Conservation (phyloP, 2,329 filamentous ascomycete species). For the Stagonosporopsis cucurbitacearum region DNA sequence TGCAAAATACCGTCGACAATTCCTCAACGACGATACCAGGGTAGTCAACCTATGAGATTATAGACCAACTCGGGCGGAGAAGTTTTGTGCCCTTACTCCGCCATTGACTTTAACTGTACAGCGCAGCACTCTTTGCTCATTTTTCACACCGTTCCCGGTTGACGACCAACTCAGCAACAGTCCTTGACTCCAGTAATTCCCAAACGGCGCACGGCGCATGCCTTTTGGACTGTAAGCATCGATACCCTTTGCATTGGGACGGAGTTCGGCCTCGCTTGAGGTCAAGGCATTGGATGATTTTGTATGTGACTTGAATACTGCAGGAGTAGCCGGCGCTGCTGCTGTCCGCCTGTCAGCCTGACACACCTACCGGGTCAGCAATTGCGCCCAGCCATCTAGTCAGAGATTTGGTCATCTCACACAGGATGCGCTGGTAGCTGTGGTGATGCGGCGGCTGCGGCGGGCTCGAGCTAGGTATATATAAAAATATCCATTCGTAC, state of each 20-base stretch:
- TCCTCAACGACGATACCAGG: slow-evolving; percentile 49
- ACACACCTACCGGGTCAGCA: not conserved
- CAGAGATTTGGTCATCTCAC: slow-evolving; percentile 16
- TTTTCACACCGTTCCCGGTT: slow-evolving; percentile 1
- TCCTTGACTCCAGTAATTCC: slow-evolving; percentile 11
- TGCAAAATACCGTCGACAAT: slow-evolving; percentile 48
- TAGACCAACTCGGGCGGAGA: slow-evolving; percentile 2
- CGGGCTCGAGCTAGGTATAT: slow-evolving; percentile 7
- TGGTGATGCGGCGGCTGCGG: not conserved
- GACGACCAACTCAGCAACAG: not conserved
- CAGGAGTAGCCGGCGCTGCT: slow-evolving; percentile 3
- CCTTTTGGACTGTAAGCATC: slow-evolving; percentile 32
- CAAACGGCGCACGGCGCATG: slow-evolving; percentile 23
- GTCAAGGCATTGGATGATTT: slow-evolving; percentile 5
- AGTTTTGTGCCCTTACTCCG: slow-evolving; percentile 2
- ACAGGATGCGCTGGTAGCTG: not conserved
- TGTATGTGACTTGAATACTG: slow-evolving; percentile 11
- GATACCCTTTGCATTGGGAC: slow-evolving; percentile 31
- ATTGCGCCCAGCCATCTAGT: not conserved
- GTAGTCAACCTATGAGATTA: slow-evolving; percentile 46
- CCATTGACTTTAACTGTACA: slow-evolving; percentile 18
- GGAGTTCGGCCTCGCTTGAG: slow-evolving; percentile 21
- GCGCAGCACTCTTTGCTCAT: slow-evolving; percentile 6
- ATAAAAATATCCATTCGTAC: not conserved
- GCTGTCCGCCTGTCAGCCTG: not conserved